Percentiles rank a stretch among this genome's conserved stretches.
Conservation (phyloP, 1,284 basidiomycete species). For the Cryptococcus depauperatus region DNA sequence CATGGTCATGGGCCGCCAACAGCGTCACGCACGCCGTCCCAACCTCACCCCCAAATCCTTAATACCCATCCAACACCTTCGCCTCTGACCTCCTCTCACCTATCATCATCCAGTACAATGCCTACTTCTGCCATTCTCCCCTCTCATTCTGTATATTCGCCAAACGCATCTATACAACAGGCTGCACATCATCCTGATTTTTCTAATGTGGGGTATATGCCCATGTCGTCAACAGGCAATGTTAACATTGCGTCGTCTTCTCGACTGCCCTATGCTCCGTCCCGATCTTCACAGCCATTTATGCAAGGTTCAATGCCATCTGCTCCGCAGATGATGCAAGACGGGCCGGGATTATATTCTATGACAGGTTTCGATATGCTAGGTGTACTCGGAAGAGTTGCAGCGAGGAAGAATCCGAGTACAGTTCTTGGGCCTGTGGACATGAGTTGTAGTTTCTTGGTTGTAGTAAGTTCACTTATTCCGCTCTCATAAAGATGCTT, state of each 20-base stretch:
- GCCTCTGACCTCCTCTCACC: background rate
- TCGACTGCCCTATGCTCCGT: slow-evolving; percentile 32
- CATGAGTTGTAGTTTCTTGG: slow-evolving; percentile 77
- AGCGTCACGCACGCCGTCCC: background rate
- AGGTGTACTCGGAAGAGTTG: slow-evolving; percentile 69
- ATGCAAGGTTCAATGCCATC: slow-evolving; percentile 16
- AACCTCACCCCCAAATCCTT: background rate
- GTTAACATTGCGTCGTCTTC: slow-evolving; percentile 33
- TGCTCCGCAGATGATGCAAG: slow-evolving; percentile 18
- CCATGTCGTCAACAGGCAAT: slow-evolving; percentile 11
- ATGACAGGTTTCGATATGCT: slow-evolving; percentile 84
- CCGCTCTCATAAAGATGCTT: background rate
- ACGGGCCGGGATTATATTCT: slow-evolving; percentile 58
- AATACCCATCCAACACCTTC: background rate
- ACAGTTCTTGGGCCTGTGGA: slow-evolving; percentile 84
- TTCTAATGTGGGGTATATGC: slow-evolving; percentile 20
- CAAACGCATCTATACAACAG: background rate
- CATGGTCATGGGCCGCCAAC: background rate
- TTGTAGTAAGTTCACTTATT: slow-evolving; percentile 49
- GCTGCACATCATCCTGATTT: slow-evolving; percentile 4
- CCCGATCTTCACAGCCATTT: slow-evolving; percentile 21
- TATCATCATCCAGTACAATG: slow-evolving; percentile 9
- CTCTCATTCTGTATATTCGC: slow-evolving; percentile 7
- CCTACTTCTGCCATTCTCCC: slow-evolving; percentile 19
- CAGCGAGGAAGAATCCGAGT: slow-evolving; percentile 62